phyloP scores from a whole-genome alignment of 768 basidiomycete species.

The Tylopilus vinaceipallidus region DNA sequence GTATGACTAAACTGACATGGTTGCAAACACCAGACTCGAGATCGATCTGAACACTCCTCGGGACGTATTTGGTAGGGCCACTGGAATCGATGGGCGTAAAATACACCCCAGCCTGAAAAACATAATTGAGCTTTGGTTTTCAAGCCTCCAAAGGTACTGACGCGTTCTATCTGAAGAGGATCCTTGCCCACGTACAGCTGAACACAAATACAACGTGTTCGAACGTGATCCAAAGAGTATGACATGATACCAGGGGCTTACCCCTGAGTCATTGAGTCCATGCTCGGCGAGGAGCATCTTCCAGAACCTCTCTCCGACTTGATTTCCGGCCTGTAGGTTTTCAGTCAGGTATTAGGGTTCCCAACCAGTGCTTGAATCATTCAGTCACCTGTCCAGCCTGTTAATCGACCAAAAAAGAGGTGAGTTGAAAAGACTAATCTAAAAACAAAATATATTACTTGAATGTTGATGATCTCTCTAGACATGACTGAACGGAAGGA shows the following conservation, averaged over 20 bases:
- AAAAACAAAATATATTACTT: constrained; percentile 40
- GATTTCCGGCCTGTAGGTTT: constrained; percentile 60
- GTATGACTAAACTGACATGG: constrained; percentile 44
- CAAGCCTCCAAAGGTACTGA: constrained; percentile 34
- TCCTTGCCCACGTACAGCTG: constrained; percentile 74
- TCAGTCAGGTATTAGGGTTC: constrained; percentile 19
- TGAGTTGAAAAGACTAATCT: constrained; percentile 8
- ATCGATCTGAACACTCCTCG: constrained; percentile 87
- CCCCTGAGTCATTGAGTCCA: constrained; percentile 71
- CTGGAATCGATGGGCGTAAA: constrained; percentile 66
- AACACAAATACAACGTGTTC: constrained; percentile 3
- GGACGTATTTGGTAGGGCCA: constrained; percentile 72
- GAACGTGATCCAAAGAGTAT: constrained; percentile 7
- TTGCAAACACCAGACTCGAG: constrained; percentile 87
- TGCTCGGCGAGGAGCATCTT: constrained; percentile 83
- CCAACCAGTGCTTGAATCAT: neutral
- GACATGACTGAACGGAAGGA: constrained; percentile 44
- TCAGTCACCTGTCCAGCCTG: constrained; percentile 70
- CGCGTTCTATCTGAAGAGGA: constrained; percentile 70
- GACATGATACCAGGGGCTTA: too few species aligned
- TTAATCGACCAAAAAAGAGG: neutral
- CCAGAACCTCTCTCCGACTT: constrained; percentile 89
- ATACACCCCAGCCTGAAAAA: constrained; percentile 69
- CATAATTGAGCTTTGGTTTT: neutral
- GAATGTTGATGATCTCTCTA: constrained; percentile 82